Base-by-base conservation (phyloP, 805 yeast species). In the Spathaspora sp. region DNA sequence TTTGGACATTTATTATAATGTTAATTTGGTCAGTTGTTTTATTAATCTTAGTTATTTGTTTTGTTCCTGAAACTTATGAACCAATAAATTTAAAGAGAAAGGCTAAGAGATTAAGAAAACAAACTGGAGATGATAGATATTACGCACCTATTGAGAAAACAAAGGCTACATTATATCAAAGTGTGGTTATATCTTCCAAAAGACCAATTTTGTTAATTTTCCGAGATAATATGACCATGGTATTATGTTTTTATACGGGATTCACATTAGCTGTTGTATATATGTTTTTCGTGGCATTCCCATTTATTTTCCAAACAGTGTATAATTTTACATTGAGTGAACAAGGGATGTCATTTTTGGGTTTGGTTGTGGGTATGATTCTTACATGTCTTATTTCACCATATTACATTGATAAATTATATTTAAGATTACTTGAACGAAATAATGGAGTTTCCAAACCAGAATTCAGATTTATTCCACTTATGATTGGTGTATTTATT, bases 401-500 rank as follows among this genome's bases (percentile, higher is more conserved):
- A 12, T 47, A 53, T 11, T 53, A 52, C 39, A 75, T 69, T 39
- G 51, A 53, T 45, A 56, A 50, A 19, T 46, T 55, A 7, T 77
- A 73, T 54, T 68, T 69, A 17, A 56, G 60, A 0, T 60, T 69
- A 43, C 50, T 69, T 35, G 77, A 72, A 1, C 61, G 28, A 17
- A 70, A 72, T 48, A 67, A 68, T n/a, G 80, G 81, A 5, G 63
- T 62, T 17, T 69, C 79, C 0, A 78, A 83, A 16, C 96, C 96
- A 0, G 96, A 90, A 65, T 83, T 82, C n/a, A 80, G 96, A 64
- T 73, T 89, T 49, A 79, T 82, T 29, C 82, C 89, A 32, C 77
- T 89, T 81, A 77, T 87, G 64, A 66, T 76, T 38, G 90, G 94
- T 31, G 85, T 84, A 16, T 59, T 87, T 49, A 63, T 78, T 3